Evolutionary conservation across 2,329 filamentous ascomycete genomes (phyloP), one percentile per base, ranked within the genome.

Genomic region (Podosphaera fusca): DNA sequence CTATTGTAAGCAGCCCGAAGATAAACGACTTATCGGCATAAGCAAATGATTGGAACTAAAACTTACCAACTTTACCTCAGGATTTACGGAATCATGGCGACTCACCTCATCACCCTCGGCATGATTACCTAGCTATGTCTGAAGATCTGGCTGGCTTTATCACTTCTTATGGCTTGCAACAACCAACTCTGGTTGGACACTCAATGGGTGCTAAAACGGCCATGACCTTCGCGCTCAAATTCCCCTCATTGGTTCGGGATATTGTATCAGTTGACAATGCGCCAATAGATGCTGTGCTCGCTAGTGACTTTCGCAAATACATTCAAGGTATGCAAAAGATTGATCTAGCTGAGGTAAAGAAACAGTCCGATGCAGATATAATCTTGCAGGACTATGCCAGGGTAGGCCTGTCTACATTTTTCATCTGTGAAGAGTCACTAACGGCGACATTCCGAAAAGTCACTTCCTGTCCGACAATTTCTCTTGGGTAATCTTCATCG

Each of bases 191-290:
- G 34, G 92, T 96, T 64, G 90, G 90, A 0, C 92, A 96, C 70
- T 95, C 87, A 1, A 96, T 96, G 90, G 90, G 92, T 61, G 90
- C 90, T 52, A 96, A 96, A 73, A 82, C 84, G 1, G 87, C 87
- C 63, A 95, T 96, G 90, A 75, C 84, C 0, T 73, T 95, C 58
- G 87, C 87, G 2, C 77, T 96, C 40, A 74, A 77, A 49, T 75
- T 79, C 0, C 86, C 87, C 0, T 72, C 78, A 4, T 71, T 81
- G 2, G 75, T 95, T 58, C 74, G 76, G 14, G 79, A 83, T 63
- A 72, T 96, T 55, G 77, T 95, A 34, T 77, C 87, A 1, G 88
- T 96, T 10, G 90, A 96, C 72, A 96, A 96, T 67, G 87, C 89
- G 3, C 90, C 90, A 1, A 76, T 94, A 7, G 87, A 94, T 67